Evolutionary conservation across 441 rosid genomes (phyloP).

Genomic region (Isatis lusitanica): DNA sequence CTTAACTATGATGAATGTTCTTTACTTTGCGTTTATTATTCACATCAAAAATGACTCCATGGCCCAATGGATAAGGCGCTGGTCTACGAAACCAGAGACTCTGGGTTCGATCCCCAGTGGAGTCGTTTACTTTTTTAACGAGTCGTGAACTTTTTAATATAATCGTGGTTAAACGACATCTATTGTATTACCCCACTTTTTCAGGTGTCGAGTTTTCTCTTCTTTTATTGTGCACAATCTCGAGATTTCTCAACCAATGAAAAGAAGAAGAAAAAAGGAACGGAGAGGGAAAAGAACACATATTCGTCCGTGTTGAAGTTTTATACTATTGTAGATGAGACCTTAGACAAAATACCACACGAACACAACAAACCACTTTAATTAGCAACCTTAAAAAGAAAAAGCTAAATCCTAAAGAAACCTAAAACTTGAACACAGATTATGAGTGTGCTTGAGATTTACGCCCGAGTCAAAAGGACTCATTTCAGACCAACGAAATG

Average conservation of each 20-base stretch:
- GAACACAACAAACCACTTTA: slow-evolving; percentile 11
- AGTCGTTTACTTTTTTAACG: slow-evolving; percentile 43
- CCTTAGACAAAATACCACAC: slow-evolving; percentile 13
- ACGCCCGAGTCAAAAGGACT: background rate
- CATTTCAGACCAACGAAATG: slow-evolving; percentile 53
- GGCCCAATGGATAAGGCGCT: slow-evolving; percentile 99
- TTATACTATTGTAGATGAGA: background rate
- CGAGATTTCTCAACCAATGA: background rate
- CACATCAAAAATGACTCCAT: slow-evolving; percentile 37
- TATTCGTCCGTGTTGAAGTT: background rate
- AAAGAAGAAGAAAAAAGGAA: background rate
- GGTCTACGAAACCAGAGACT: slow-evolving; percentile 99
- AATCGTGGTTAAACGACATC: background rate
- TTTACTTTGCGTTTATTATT: fast-evolving
- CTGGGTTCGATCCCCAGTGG: slow-evolving; percentile 97
- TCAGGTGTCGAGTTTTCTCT: too few relatives aligned
- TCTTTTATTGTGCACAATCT: too few relatives aligned
- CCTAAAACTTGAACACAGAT: slow-evolving; percentile 1
- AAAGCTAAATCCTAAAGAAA: background rate
- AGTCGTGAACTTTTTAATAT: too few relatives aligned
- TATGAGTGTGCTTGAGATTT: background rate
- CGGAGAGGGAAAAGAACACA: background rate
- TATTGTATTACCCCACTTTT: too few relatives aligned
- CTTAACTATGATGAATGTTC: background rate
- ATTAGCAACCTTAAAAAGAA: background rate